A percentile compares a stretch with the other conserved stretches of the same genome.
Evolutionary conservation across 2,329 filamentous ascomycete genomes (phyloP).

Genomic region (Helotiales sp.): DNA sequence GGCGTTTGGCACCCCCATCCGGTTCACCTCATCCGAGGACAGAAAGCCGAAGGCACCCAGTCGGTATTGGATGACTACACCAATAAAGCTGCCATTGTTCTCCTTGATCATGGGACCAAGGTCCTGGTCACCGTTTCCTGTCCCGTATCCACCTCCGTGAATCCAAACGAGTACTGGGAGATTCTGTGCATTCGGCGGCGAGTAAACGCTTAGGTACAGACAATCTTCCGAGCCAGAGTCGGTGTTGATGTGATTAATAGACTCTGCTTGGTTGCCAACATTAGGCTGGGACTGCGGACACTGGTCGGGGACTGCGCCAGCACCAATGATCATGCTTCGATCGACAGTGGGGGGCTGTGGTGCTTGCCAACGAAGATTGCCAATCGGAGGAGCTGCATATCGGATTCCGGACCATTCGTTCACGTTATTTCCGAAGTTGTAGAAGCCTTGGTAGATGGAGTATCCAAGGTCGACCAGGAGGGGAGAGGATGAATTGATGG

Average conservation of each 20-base stretch:
- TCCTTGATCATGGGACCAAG: slow-evolving; percentile 44
- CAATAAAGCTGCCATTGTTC: slow-evolving; percentile 48
- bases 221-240: slow-evolving; percentile 32
- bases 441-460: slow-evolving; percentile 10
- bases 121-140: slow-evolving; percentile 39
- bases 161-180: slow-evolving; percentile 49
- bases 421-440: neutral
- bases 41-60: slow-evolving; percentile 35
- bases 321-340: slow-evolving; percentile 1
- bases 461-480: slow-evolving; percentile 14
- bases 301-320: neutral
- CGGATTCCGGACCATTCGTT: slow-evolving; percentile 14
- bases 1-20: slow-evolving; percentile 46
- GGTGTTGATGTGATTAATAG: neutral
- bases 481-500: neutral
- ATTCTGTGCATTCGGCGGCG: slow-evolving; percentile 40
- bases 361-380: slow-evolving; percentile 11
- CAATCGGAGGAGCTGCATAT: slow-evolving; percentile 10
- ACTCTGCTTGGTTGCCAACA: neutral
- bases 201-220: slow-evolving; percentile 46
- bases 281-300: slow-evolving; percentile 5
- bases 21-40: slow-evolving; percentile 30
- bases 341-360: slow-evolving; percentile 9
- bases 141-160: slow-evolving; percentile 49
- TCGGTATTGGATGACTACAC: slow-evolving; percentile 51